Evolutionary conservation across 73 alveolate genomes (phyloP).

Genomic region (Urostyla sp.): DNA sequence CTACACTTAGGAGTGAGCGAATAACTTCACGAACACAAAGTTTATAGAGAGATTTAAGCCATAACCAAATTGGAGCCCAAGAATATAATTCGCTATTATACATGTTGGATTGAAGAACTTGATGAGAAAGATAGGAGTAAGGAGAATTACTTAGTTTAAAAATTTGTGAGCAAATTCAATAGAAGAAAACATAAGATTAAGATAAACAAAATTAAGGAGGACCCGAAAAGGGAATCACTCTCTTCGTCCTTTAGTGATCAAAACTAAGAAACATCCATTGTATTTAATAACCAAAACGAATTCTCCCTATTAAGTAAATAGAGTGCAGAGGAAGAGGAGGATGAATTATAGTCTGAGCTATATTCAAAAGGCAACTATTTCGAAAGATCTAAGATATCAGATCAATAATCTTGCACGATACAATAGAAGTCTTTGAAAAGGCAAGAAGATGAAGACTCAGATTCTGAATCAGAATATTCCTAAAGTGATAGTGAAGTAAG

Average conservation of each 20-base stretch:
- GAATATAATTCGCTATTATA: constrained; percentile 80
- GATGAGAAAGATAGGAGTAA: constrained; percentile 4
- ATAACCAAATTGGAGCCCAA: constrained; percentile 80
- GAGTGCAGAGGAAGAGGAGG: too few species aligned
- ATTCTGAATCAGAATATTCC: constrained; percentile 16
- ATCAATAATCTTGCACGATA: too few species aligned
- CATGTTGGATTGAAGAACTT: constrained; percentile 83
- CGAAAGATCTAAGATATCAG: background rate
- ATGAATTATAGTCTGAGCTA: too few species aligned
- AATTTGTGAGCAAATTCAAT: background rate
- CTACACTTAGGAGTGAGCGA: constrained; percentile 80
- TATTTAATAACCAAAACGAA: too few species aligned
- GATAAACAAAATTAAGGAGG: background rate
- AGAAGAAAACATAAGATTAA: background rate
- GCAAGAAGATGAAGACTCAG: background rate
- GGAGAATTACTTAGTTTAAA: constrained; percentile 3
- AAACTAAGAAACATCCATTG: background rate
- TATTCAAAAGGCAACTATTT: too few species aligned
- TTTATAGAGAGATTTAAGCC: constrained; percentile 81
- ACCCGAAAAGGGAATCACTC: background rate
- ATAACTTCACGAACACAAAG: constrained; percentile 75
- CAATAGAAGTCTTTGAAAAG: too few species aligned
- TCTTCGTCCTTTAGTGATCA: too few species aligned
- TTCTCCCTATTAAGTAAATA: too few species aligned
- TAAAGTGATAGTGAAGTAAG: background rate